Evolutionary conservation across 169 alveolate species (phyloP).

Genomic region (Plasmodium adleri): DNA sequence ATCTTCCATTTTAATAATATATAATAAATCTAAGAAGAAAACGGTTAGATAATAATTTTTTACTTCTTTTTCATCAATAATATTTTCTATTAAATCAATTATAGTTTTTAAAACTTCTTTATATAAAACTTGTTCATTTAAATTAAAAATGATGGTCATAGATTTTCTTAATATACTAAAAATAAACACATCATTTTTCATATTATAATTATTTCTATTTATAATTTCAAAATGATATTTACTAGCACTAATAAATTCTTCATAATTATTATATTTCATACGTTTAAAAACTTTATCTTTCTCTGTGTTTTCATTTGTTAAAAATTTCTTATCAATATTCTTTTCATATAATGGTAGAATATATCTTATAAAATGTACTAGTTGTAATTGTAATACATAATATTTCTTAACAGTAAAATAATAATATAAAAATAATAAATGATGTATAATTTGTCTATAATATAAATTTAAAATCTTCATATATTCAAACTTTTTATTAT

Average conservation of each 20-base stretch:
- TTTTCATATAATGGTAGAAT: slow-evolving; percentile 36
- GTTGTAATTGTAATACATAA: slow-evolving; percentile 40
- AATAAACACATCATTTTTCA: slow-evolving; percentile 62
- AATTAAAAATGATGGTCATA: slow-evolving; percentile 32
- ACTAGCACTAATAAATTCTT: slow-evolving; percentile 53
- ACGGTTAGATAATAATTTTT: slow-evolving; percentile 55
- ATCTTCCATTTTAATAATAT: slow-evolving; percentile 50
- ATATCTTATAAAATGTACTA: slow-evolving; percentile 24
- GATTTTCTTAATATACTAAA: slow-evolving; percentile 65
- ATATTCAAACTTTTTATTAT: slow-evolving; percentile 21
- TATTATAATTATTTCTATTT: slow-evolving; percentile 24
- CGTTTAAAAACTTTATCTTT: slow-evolving; percentile 6
- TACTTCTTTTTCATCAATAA: slow-evolving; percentile 47
- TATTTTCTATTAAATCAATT: slow-evolving; percentile 50
- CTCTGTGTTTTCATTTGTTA: background rate
- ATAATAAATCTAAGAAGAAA: slow-evolving; percentile 38
- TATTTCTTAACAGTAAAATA: slow-evolving; percentile 66
- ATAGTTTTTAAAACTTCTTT: slow-evolving; percentile 63
- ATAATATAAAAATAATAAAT: slow-evolving; percentile 42
- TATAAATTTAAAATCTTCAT: slow-evolving; percentile 24
- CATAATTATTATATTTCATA: slow-evolving; percentile 32
- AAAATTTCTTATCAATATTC: slow-evolving; percentile 7
- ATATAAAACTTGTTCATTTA: slow-evolving; percentile 54
- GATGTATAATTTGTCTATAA: slow-evolving; percentile 45
- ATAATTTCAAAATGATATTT: slow-evolving; percentile 33